phyloP scores from a whole-genome alignment of 31 red algal genomes.

The Endocladia muricata region DNA sequence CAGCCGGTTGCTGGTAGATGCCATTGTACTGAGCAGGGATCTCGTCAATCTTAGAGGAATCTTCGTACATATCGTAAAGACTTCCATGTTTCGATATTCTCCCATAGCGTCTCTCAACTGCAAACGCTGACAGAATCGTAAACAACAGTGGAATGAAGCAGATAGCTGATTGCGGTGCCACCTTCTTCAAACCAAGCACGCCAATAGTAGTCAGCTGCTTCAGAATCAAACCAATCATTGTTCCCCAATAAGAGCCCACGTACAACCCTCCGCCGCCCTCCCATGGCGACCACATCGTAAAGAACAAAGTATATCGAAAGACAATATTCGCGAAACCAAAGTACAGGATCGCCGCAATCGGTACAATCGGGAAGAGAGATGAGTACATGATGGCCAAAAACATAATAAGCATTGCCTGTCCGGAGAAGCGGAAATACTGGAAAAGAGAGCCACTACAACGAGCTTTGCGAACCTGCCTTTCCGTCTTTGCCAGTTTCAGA shows the following conservation, averaged over 20 bases:
- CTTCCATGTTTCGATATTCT: slow-evolving; percentile 41
- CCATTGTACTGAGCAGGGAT: slow-evolving; percentile 22
- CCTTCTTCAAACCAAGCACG: slow-evolving; percentile 60
- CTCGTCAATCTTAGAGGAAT: slow-evolving; percentile 39
- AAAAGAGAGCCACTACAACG: slow-evolving; percentile 32
- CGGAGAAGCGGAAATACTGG: slow-evolving; percentile 47
- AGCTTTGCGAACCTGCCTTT: slow-evolving; percentile 46
- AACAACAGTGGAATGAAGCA: slow-evolving; percentile 45
- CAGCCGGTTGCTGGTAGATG: slow-evolving; percentile 42
- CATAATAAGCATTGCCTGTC: slow-evolving; percentile 34
- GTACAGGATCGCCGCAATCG: slow-evolving; percentile 25
- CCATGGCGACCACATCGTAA: slow-evolving; percentile 14
- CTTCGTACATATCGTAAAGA: slow-evolving; percentile 50
- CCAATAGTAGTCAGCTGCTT: slow-evolving; percentile 57
- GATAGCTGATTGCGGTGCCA: slow-evolving; percentile 17
- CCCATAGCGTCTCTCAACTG: slow-evolving; percentile 31
- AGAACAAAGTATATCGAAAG: slow-evolving; percentile 43
- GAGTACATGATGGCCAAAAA: slow-evolving; percentile 46
- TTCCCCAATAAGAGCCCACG: slow-evolving; percentile 46
- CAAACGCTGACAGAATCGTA: slow-evolving; percentile 15
- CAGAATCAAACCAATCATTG: slow-evolving; percentile 43
- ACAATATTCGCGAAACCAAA: slow-evolving; percentile 26
- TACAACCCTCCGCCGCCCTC: slow-evolving; percentile 59
- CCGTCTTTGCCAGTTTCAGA: slow-evolving; percentile 62
- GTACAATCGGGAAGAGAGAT: slow-evolving; percentile 39